Percentiles rank a stretch among this genome's conserved stretches.
Conservation (phyloP, 1,284 basidiomycete genomes). For the Thelephora terrestris region DNA sequence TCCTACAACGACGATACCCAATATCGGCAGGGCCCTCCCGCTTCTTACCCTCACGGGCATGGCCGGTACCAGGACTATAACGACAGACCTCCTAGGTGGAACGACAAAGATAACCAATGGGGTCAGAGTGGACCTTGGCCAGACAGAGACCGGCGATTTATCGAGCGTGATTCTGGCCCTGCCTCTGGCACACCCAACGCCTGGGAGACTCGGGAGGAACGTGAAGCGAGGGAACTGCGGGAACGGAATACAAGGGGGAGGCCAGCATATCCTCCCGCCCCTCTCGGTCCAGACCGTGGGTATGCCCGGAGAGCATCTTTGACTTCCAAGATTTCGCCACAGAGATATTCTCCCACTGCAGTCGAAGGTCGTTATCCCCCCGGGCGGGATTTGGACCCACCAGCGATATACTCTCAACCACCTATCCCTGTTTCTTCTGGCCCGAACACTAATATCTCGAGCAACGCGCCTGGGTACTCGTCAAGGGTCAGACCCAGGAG, state of each 20-base stretch:
- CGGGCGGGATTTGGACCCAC: slow-evolving; percentile 13
- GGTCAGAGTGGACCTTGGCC: background rate
- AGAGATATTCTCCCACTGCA: background rate
- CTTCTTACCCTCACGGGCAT: slow-evolving; percentile 16
- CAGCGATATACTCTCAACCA: slow-evolving; percentile 15
- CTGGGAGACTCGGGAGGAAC: slow-evolving; percentile 24
- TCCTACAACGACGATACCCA: slow-evolving; percentile 15
- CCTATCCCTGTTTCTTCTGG: slow-evolving; percentile 1
- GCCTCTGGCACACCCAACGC: slow-evolving; percentile 4
- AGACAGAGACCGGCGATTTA: slow-evolving; percentile 10
- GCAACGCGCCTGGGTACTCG: slow-evolving; percentile 10
- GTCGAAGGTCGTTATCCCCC: slow-evolving; percentile 5
- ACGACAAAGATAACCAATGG: slow-evolving; percentile 2
- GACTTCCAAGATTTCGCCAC: slow-evolving; percentile 2
- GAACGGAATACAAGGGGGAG: slow-evolving; percentile 8
- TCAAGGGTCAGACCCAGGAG: slow-evolving; percentile 23
- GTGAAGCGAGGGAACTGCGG: slow-evolving; percentile 17
- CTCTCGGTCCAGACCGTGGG: slow-evolving; percentile 4
- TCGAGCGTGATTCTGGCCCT: slow-evolving; percentile 16
- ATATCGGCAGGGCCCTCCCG: slow-evolving; percentile 2
- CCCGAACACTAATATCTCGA: slow-evolving; percentile 7
- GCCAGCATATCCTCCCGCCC: slow-evolving; percentile 7
- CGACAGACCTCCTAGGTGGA: slow-evolving; percentile 1
- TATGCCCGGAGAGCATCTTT: background rate
- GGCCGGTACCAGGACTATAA: slow-evolving; percentile 16